Conservation (phyloP, 2,329 filamentous ascomycete species). For the Fusarium mexicanum region DNA sequence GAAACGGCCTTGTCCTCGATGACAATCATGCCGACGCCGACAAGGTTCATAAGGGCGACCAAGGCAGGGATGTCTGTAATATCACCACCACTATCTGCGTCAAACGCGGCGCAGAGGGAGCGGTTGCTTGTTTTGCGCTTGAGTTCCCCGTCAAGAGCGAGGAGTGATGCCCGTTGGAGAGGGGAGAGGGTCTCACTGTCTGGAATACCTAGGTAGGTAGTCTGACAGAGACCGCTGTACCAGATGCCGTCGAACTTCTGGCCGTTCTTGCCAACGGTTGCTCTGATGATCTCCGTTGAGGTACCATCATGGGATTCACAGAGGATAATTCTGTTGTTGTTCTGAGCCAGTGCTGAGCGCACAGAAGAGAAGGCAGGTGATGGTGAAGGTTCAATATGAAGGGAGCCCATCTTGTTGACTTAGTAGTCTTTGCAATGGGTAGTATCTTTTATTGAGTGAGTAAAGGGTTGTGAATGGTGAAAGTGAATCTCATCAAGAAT, state of each 20-base stretch:
- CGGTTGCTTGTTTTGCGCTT: conserved; percentile 11
- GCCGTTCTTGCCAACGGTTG: conserved; percentile 5
- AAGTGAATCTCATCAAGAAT: background rate
- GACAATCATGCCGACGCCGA: conserved; percentile 15
- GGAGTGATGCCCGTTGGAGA: conserved; percentile 2
- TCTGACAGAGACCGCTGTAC: conserved; percentile 25
- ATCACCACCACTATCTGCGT: conserved; percentile 14
- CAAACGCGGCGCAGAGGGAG: conserved; percentile 15
- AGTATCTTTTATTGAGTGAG: background rate
- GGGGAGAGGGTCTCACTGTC: conserved; percentile 15
- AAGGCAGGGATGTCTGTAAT: conserved; percentile 11
- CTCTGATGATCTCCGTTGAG: conserved; percentile 17
- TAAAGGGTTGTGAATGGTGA: too few species aligned
- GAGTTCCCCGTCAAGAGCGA: conserved; percentile 7
- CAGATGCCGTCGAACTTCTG: conserved; percentile 18
- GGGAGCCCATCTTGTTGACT: background rate
- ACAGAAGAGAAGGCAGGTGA: background rate
- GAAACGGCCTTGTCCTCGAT: conserved; percentile 19
- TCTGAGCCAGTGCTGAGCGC: background rate
- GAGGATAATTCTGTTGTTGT: background rate
- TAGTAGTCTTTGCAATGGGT: too few species aligned
- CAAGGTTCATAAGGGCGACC: conserved; percentile 9
- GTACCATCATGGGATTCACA: conserved; percentile 13
- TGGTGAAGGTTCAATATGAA: background rate
- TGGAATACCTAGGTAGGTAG: conserved; percentile 12